Evolutionary conservation across 2,329 filamentous ascomycete species (phyloP), one percentile per base, ranked within the genome.

Genomic region (Hirsutella thompsonii): DNA sequence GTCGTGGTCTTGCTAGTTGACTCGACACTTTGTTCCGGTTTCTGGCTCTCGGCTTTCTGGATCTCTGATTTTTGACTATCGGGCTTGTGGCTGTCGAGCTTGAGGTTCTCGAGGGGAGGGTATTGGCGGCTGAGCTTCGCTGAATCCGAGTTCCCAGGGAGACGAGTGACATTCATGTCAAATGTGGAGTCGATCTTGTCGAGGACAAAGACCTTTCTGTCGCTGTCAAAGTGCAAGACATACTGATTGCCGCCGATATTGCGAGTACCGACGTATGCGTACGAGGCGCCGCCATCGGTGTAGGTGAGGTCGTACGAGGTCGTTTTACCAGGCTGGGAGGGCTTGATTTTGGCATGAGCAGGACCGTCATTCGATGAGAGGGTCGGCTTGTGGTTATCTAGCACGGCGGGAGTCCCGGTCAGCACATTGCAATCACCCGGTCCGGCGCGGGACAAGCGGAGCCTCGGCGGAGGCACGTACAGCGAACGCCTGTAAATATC

Each of bases 111-210:
- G 30, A 92, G 69, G 45, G 85, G 84, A 9, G 77, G 69, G 54
- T 85, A 79, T 53, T 81, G 71, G 38, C 76, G 71, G 37, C 75
- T 70, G 33, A 93, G 67, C 52, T 72, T 76, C 23, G 74, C 72
- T 40, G 70, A 61, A 49, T 85, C 76, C 41, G 69, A 65, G 52
- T 81, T 80, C 48, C 70, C 74, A 2, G 82, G 84, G 13, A 78
- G 78, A 42, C 72, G 76, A 40, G 75, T 78, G 41, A 94, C 64
- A 59, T 94, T 95, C 81, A 94, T 89, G 53, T 86, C 81, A 61
- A 94, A 83, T 32, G 80, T 79, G n/a, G 80, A 82, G 55, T 86
- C 77, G 41, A 95, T 68, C 39, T 78, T 79, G 63, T 95, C 87
- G 41, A 95, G 71, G 21, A 92, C 78, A 49, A 92, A 92, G 42